A percentile compares a stretch with the other conserved stretches of the same genome.
Evolutionary conservation across 2,329 filamentous ascomycete species (phyloP).

Genomic region (Aureobasidium subglaciale): DNA sequence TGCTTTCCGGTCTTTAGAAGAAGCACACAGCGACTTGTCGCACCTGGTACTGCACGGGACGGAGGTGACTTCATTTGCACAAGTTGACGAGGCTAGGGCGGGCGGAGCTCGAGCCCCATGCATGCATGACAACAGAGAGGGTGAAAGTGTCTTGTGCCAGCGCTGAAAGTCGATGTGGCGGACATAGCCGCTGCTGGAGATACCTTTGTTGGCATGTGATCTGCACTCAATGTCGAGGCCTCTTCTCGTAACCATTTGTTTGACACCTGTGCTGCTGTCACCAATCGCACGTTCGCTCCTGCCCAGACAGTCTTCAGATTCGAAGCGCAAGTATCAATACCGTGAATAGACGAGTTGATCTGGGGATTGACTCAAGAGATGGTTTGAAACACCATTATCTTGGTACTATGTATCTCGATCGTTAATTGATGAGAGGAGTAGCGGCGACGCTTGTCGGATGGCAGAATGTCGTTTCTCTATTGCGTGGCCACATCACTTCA

Average conservation of each 20-base stretch:
- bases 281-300: not conserved
- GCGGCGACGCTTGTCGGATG: not conserved
- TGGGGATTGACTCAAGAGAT: not conserved
- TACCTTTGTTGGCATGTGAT: conserved; percentile 67
- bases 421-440: not conserved
- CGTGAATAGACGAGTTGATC: not conserved
- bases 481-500: not conserved
- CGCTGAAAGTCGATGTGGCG: conserved; percentile 67
- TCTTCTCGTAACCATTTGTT: not conserved
- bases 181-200: conserved; percentile 94
- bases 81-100: conserved; percentile 32
- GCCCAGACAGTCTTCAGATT: not conserved
- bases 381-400: not conserved
- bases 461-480: not conserved
- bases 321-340: not conserved
- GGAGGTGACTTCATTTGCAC: conserved; percentile 69
- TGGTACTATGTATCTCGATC: not conserved
- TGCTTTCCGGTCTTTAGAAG: conserved; percentile 59
- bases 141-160: conserved; percentile 29
- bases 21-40: conserved; percentile 69
- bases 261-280: conserved; percentile 3
- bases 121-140: not conserved
- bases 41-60: conserved; percentile 65
- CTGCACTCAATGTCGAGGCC: not conserved
- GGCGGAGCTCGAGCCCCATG: conserved; percentile 41